Evolutionary conservation across 352 stramenopile genomes (phyloP), one percentile per base, ranked within the genome.

Genomic region (Globisporangium parvum): DNA sequence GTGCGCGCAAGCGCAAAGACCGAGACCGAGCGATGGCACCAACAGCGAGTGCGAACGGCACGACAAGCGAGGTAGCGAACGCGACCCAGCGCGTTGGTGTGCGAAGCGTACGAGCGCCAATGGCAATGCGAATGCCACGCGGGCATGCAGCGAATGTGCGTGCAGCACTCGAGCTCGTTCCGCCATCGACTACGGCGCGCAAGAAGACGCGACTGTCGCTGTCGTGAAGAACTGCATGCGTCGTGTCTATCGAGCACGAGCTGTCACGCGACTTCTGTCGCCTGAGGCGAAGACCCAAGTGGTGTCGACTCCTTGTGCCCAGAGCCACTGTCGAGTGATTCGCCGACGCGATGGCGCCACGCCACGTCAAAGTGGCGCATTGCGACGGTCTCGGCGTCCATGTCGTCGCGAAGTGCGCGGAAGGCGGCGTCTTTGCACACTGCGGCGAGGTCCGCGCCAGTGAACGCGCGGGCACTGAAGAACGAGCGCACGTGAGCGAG

Each of bases 381-480:
- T 24, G 26, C 8, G n/a, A 88, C 64, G 28, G 17, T 47, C 6
- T 45, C 52, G 1, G 71, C 71, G 44, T 85, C 62, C 2, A 82
- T 65, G 59, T 83, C 58, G 59, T 90, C 70, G 15, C 83, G 83
- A 59, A 93, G 72, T 18, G 83, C 73, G n/a, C 71, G 75, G 40
- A 93, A 84, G 3, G 80, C 83, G n/a, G 83, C 80, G 59, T 90
- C 80, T 31, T 91, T 91, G 65, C 83, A 93, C 26, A 91, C 63
- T 31, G 77, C 79, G 14, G 73, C 69, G 21, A 93, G 57, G 10
- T 90, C 80, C 18, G 80, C 83, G 20, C 82, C 82, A 0, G 82
- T 85, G 48, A 90, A 77, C 0, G 47, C 46, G 23, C 65, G 59
- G 49, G 48, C 60, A 17, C 71, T 81, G 40, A 35, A 15, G 50